Conservation (phyloP, 345 rosid species). For the Populus tremula region DNA sequence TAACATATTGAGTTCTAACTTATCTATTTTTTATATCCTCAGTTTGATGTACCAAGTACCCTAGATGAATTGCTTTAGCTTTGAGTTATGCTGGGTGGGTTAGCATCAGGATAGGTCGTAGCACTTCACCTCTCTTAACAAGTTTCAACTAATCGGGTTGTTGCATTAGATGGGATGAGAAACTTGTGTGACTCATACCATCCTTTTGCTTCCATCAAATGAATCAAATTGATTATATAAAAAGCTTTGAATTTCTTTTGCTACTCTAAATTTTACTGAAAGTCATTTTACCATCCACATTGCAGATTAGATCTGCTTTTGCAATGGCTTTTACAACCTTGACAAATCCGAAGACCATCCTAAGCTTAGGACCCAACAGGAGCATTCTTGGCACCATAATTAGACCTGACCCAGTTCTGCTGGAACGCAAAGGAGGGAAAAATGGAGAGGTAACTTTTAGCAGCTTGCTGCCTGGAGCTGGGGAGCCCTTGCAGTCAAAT, state of each 20-base stretch:
- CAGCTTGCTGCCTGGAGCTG: constrained; percentile 79
- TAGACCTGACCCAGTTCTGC: constrained; percentile 68
- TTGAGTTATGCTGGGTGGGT: neutral
- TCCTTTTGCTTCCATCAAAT: neutral
- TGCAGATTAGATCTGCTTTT: constrained; percentile 92
- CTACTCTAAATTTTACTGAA: neutral
- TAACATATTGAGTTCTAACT: too few species aligned
- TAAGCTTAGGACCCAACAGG: constrained; percentile 57
- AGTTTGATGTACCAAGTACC: neutral
- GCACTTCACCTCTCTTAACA: neutral
- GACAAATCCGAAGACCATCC: constrained; percentile 62
- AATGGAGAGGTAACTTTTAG: constrained; percentile 63
- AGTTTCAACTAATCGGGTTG: neutral
- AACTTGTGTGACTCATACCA: neutral
- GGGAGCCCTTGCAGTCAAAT: constrained; percentile 54
- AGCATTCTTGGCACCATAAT: constrained; percentile 93
- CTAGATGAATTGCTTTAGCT: neutral
- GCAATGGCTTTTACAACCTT: constrained; percentile 68
- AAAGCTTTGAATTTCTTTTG: neutral
- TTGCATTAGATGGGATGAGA: neutral
- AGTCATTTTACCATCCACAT: neutral
- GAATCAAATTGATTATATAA: neutral
- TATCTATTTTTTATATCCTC: too few species aligned
- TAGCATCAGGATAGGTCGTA: neutral
- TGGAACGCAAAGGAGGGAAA: constrained; percentile 75